These are phyloP conservation scores for Colletotrichum eleusines DNA, from an alignment of 2,329 filamentous ascomycete species.

Conservation along the genomic window DNA sequence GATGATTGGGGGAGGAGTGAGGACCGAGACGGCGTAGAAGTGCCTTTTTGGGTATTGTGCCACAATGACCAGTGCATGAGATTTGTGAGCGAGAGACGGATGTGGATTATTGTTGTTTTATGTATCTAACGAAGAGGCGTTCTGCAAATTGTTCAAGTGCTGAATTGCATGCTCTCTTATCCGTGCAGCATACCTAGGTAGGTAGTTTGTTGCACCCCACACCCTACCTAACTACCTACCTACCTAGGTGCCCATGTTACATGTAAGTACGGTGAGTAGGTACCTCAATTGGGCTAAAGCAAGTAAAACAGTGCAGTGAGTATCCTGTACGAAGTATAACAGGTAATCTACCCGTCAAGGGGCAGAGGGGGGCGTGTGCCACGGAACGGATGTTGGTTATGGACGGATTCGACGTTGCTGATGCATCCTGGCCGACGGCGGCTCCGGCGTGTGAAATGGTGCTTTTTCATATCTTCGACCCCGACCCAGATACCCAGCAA, in stretches of 20 bases:
- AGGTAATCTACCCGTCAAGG: no score
- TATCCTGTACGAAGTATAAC: background rate
- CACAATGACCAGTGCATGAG: constrained; percentile 18
- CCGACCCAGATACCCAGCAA: background rate
- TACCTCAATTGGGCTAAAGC: background rate
- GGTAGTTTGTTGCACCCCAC: background rate
- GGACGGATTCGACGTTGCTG: background rate
- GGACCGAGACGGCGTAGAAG: constrained; percentile 12
- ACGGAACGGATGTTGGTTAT: background rate
- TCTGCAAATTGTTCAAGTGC: background rate
- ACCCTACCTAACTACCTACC: background rate
- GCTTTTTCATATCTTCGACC: background rate
- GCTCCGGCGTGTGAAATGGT: background rate
- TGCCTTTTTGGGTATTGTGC: constrained; percentile 13
- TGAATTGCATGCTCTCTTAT: constrained; percentile 1
- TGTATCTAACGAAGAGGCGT: constrained; percentile 24
- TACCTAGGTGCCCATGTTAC: no score
- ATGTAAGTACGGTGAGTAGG: background rate
- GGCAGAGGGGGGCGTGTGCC: background rate
- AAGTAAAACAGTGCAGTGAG: background rate
- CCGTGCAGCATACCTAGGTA: no score
- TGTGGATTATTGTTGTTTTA: constrained; percentile 4
- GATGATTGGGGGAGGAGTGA: constrained; percentile 2
- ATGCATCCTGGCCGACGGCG: background rate
- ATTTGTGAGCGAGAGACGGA: constrained; percentile 7